Conservation (phyloP, 805 yeast species). For the Candida corydali region DNA sequence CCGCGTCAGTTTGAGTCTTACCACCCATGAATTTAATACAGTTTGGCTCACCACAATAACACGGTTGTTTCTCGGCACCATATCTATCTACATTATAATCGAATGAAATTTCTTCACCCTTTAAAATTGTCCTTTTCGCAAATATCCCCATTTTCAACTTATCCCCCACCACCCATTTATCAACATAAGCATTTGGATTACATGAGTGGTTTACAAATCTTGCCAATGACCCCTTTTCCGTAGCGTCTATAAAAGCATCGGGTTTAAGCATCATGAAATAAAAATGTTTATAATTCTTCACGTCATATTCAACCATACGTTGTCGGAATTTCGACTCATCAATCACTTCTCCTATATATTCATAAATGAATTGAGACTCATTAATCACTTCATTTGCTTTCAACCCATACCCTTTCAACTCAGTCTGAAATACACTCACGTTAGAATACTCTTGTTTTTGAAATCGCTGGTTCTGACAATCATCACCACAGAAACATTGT, state of each 20-base stretch:
- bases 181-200: constrained; percentile 90
- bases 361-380: constrained; percentile 74
- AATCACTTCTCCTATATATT: constrained; percentile 91
- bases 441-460: constrained; percentile 70
- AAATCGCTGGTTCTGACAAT: constrained; percentile 85
- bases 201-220: constrained; percentile 95
- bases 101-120: constrained; percentile 89
- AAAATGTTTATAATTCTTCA: constrained; percentile 68
- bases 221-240: constrained; percentile 81
- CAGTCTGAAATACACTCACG: constrained; percentile 81
- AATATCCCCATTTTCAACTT: constrained; percentile 92
- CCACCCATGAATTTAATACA: constrained; percentile 96
- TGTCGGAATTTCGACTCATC: constrained; percentile 71
- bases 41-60: constrained; percentile 90
- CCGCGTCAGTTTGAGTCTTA: constrained; percentile 92
- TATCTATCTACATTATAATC: constrained; percentile 94
- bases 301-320: constrained; percentile 73
- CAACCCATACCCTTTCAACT: constrained; percentile 84
- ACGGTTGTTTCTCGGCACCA: constrained; percentile 91
- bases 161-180: constrained; percentile 95
- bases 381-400: constrained; percentile 59
- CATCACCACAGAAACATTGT: constrained; percentile 64
- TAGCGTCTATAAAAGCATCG: constrained; percentile 93
- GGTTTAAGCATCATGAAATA: constrained; percentile 95
- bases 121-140: constrained; percentile 64